Percentiles rank a stretch among this genome's conserved stretches.
phyloP scores from a whole-genome alignment of 2,329 filamentous ascomycete species.

The Pseudopyrenochaeta lycopersici region DNA sequence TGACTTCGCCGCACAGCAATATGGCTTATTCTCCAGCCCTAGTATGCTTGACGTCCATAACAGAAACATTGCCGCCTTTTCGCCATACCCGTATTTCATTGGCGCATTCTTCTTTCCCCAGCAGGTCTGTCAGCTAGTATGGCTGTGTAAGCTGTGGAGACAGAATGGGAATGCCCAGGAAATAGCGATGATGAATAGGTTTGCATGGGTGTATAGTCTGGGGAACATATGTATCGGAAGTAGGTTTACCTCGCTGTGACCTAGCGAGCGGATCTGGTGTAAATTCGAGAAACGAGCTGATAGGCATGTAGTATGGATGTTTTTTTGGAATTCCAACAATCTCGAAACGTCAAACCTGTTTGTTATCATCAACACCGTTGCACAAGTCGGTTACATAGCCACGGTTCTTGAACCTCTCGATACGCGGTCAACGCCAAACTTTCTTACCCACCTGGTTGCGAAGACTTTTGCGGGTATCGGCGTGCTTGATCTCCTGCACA shows the following conservation, averaged over 20 bases:
- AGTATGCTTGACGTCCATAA: slow-evolving; percentile 70
- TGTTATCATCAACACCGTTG: slow-evolving; percentile 63
- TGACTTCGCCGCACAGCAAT: slow-evolving; percentile 68
- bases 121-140: slow-evolving; percentile 66
- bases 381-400: slow-evolving; percentile 65
- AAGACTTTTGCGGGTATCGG: slow-evolving; percentile 70
- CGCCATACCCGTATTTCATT: slow-evolving; percentile 67
- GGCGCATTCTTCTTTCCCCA: slow-evolving; percentile 69
- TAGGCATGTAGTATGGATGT: slow-evolving; percentile 62
- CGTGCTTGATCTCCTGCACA: slow-evolving; percentile 67
- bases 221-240: slow-evolving; percentile 69
- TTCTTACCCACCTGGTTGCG: slow-evolving; percentile 66
- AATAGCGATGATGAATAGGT: slow-evolving; percentile 61
- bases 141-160: slow-evolving; percentile 66
- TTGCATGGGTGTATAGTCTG: slow-evolving; percentile 63
- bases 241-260: too few relatives aligned
- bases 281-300: too few relatives aligned
- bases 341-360: slow-evolving; percentile 64
- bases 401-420: slow-evolving; percentile 61
- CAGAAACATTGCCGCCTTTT: slow-evolving; percentile 66
- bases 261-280: too few relatives aligned
- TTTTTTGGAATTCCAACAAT: slow-evolving; percentile 66
- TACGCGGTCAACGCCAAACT: slow-evolving; percentile 57
- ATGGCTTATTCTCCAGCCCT: slow-evolving; percentile 65
- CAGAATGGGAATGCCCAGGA: slow-evolving; percentile 57